Base-by-base conservation (phyloP, 2,329 filamentous ascomycete species). In the Aaosphaeria arxii region DNA sequence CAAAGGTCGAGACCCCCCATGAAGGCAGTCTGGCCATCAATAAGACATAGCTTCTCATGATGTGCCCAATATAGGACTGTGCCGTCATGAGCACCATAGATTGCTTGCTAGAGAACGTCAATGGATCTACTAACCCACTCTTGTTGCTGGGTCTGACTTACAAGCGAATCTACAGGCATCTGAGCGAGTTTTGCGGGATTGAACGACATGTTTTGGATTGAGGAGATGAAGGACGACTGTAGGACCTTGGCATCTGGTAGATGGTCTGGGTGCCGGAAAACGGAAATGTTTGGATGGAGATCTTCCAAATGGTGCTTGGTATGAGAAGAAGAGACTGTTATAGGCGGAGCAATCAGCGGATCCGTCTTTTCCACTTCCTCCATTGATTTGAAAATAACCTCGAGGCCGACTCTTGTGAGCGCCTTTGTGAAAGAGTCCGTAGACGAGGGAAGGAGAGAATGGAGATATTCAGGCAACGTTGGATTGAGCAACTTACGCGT, bases 261-360 rank as follows among this genome's bases (percentile, higher is more conserved):
- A 73, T 96, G 91, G 61, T 96, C 91, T 2, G 92, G 92, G 66
- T 96, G 90, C 17, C 91, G 80, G 70, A 96, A 95, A 7, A 96
- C 91, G 40, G 83, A 81, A 69, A 96, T 94, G 62, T 95, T 95
- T 6, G 83, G 83, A 62, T 94, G 89, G 33, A 92, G 77, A 6
- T 74, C 79, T 65, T 96, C 89, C 30, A 96, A 75, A 39, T 80
- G 78, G 62, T 89, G 84, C 63, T 92, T 94, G 4, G 90, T 95
- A 64, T 95, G 89, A 59, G 84, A 70, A 0, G 80, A 86, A 7
- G 77, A 84, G 43, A 87, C 79, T 81, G 67, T 57, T 42, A 71
- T 66, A 59, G 70, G 72, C 43, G 72, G 68, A 46, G 63, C 58
- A 45, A 72, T 74, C 66, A 77, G 68, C 61, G 69, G 68, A 56